Evolutionary conservation across 2,329 filamentous ascomycete species (phyloP).

Genomic region (Diaporthe capsici): DNA sequence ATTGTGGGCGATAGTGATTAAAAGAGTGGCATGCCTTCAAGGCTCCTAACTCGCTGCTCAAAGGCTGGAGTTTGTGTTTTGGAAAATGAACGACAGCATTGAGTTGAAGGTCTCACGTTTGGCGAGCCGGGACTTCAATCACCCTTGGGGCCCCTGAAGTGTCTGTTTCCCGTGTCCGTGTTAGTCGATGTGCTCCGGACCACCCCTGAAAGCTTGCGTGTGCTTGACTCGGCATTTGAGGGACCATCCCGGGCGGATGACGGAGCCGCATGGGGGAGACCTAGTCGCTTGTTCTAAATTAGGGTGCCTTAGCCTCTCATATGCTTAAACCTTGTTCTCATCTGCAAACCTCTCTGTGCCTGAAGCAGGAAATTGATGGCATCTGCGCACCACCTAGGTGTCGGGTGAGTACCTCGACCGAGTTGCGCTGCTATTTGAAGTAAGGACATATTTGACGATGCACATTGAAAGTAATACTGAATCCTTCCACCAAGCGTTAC

Average conservation of each 20-base stretch:
- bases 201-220: slow-evolving; percentile 22
- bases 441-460: background rate
- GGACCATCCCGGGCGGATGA: slow-evolving; percentile 6
- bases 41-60: slow-evolving; percentile 3
- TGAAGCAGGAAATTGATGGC: background rate
- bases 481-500: too few relatives aligned
- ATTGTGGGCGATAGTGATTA: background rate
- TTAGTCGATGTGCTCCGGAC: slow-evolving; percentile 18
- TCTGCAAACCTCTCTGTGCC: background rate
- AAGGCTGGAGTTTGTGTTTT: background rate
- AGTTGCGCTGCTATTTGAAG: background rate
- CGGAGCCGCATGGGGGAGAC: background rate
- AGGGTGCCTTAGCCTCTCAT: background rate
- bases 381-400: background rate
- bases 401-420: background rate
- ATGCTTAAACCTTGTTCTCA: slow-evolving; percentile 20
- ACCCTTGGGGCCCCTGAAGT: background rate
- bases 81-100: background rate
- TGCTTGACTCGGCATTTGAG: slow-evolving; percentile 12
- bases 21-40: slow-evolving; percentile 18
- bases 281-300: slow-evolving; percentile 6
- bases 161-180: slow-evolving; percentile 16
- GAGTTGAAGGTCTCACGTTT: background rate
- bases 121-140: background rate
- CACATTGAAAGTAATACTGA: background rate